Base-by-base conservation (phyloP, 768 basidiomycete species). In the Xerocomellus chrysenteron region DNA sequence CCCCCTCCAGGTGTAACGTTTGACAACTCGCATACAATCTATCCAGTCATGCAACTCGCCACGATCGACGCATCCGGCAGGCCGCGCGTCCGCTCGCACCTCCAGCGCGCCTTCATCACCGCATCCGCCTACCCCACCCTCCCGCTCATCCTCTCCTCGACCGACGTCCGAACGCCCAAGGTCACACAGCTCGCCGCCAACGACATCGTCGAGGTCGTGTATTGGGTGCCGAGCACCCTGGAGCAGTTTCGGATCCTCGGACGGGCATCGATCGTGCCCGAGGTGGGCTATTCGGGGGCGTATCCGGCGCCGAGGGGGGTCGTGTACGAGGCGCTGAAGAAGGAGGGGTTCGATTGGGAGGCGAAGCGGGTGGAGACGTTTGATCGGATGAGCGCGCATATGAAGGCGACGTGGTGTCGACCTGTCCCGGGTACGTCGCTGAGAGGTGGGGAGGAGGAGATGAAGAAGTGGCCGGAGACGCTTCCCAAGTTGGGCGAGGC, bases 191-290 rank as follows among this genome's bases (percentile, higher is more conserved):
- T 56, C 50, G 39, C 32, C 1, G 30, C 28, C 7, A 33, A 56
- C 39, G 8, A 14, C 0, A 3, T 41, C 44, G 80, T 86, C 57
- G 87, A 93, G 67, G 60, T 87, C 42, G 82, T 78, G 12, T 93
- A 88, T 85, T 94, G 90, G 89, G 80, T 86, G 50, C 76, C 80
- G 32, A 79, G 80, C 21, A 79, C 82, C 0, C 69, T 79, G 50
- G 85, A 90, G 66, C 92, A 95, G 64, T 92, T 86, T 67, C 85
- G 93, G 46, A 73, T 95, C 64, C 57, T 75, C 0, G 91, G 86
- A 1, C 69, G 68, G 14, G 82, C 81, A 21, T 77, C 75, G 66
- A 59, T 91, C 56, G 75, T 91, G 21, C 82, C 88, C 1, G 62
- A 76, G 0, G 79, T 82, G 0, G 58, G 65, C 7, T 76, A 81